These are phyloP conservation scores for Hypoxylon lienhwacheense DNA, from an alignment of 495 filamentous ascomycete species.

Conservation along the genomic window DNA sequence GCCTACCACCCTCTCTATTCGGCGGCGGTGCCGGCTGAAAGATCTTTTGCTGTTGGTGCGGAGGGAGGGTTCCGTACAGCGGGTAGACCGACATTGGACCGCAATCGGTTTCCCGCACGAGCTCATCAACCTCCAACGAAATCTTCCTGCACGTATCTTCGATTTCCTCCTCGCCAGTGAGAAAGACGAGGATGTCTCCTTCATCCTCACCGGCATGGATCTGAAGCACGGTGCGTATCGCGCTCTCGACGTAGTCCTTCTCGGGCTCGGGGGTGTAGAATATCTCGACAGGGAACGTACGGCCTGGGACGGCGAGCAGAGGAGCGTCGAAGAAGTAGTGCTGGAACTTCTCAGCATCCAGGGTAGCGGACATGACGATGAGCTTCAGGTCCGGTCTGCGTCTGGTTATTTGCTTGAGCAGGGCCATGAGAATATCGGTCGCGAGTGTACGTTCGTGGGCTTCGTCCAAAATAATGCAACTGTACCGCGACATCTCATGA, in stretches of 20 bases:
- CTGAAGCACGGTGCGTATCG: slow-evolving; percentile 90
- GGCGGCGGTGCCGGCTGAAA: slow-evolving; percentile 86
- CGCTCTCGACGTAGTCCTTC: slow-evolving; percentile 94
- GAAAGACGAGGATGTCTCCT: slow-evolving; percentile 92
- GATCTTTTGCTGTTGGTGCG: slow-evolving; percentile 88
- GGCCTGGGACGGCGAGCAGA: slow-evolving; percentile 88
- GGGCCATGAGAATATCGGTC: slow-evolving; percentile 94
- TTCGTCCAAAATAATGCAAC: slow-evolving; percentile 97
- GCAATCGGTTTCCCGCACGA: slow-evolving; percentile 84
- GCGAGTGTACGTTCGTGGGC: slow-evolving; percentile 95
- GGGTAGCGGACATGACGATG: slow-evolving; percentile 97
- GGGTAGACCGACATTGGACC: slow-evolving; percentile 90
- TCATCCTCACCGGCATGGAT: slow-evolving; percentile 92
- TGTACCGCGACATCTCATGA: slow-evolving; percentile 84
- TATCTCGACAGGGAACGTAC: slow-evolving; percentile 96
- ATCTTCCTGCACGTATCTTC: slow-evolving; percentile 96
- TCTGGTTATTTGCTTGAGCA: slow-evolving; percentile 80
- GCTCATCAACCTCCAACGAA: slow-evolving; percentile 83
- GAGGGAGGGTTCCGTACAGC: slow-evolving; percentile 91
- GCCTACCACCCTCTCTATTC: slow-evolving; percentile 70
- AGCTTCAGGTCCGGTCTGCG: slow-evolving; percentile 88
- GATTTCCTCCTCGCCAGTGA: slow-evolving; percentile 99
- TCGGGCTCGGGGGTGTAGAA: slow-evolving; percentile 98
- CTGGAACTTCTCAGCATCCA: slow-evolving; percentile 98
- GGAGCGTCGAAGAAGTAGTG: slow-evolving; percentile 96